Evolutionary conservation across 177 flowering plant species (phyloP).

Genomic region (Vitis hybrid): DNA sequence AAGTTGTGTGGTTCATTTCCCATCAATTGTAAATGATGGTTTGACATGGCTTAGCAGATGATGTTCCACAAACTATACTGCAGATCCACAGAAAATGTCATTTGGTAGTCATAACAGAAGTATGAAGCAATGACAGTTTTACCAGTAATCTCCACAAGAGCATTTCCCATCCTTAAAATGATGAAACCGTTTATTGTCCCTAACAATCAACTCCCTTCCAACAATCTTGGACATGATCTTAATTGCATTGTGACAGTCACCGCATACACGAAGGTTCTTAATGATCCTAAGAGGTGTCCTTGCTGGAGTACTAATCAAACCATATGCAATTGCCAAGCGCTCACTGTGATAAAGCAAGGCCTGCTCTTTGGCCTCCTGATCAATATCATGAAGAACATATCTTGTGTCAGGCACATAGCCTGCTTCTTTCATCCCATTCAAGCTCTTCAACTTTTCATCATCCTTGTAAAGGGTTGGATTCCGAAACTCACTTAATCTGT

Average conservation of each 20-base stretch:
- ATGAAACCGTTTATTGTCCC: conserved; percentile 88
- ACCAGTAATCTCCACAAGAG: conserved; percentile 91
- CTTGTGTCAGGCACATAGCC: conserved; percentile 83
- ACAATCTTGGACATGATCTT: conserved; percentile 91
- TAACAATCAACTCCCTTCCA: conserved; percentile 82
- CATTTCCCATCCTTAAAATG: conserved; percentile 92
- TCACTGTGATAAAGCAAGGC: conserved; percentile 89
- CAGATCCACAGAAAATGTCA: background rate
- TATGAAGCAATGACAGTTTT: conserved; percentile 7
- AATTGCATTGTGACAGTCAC: conserved; percentile 88
- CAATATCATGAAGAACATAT: conserved; percentile 89
- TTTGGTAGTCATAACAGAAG: background rate
- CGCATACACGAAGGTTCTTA: conserved; percentile 83
- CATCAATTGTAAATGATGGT: background rate
- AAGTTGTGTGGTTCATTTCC: conserved; percentile 2
- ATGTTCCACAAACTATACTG: conserved; percentile 7
- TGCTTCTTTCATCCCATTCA: conserved; percentile 45
- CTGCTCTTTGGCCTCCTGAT: conserved; percentile 94
- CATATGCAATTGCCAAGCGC: conserved; percentile 82
- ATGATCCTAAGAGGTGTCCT: conserved; percentile 78
- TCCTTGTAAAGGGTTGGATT: conserved; percentile 54
- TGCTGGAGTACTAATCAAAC: conserved; percentile 83
- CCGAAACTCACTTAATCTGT: conserved; percentile 52
- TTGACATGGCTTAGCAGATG: background rate
- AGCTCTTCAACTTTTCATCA: conserved; percentile 55